A percentile compares a stretch with the other conserved stretches of the same genome.
Conservation (phyloP, 805 yeast genomes). For the Candida jianshihensis region DNA sequence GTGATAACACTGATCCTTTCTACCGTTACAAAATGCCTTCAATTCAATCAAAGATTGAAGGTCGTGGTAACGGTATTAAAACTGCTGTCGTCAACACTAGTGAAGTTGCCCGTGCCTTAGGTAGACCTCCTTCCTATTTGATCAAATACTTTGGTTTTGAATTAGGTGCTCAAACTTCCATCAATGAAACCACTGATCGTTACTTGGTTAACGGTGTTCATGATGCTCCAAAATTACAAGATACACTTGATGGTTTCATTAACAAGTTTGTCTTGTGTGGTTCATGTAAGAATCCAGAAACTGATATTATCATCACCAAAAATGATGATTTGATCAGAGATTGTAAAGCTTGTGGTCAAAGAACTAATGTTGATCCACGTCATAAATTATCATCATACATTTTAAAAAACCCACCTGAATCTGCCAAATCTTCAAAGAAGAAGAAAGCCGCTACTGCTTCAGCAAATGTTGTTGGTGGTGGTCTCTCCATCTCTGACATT, state of each 20-base stretch:
- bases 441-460: constrained; percentile 79
- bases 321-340: constrained; percentile 76
- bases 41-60: constrained; percentile 93
- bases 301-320: constrained; percentile 77
- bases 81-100: constrained; percentile 85
- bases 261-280: constrained; percentile 89
- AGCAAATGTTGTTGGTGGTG: constrained; percentile 85
- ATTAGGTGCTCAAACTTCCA: constrained; percentile 91
- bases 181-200: constrained; percentile 75
- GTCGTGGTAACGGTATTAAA: constrained; percentile 98
- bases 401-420: constrained; percentile 79
- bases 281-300: constrained; percentile 94
- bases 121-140: constrained; percentile 87
- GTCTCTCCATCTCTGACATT: constrained; percentile 71
- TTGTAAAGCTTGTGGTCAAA: constrained; percentile 97
- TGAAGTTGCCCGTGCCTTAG: constrained; percentile 91
- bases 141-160: constrained; percentile 95
- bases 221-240: constrained; percentile 85
- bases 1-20: constrained; percentile 96
- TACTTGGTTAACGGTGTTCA: constrained; percentile 93
- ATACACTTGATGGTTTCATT: constrained; percentile 90
- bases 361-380: constrained; percentile 76
- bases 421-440: constrained; percentile 44
- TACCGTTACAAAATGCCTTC: constrained; percentile 99
- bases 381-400: constrained; percentile 85